Evolutionary conservation across 306 rosid species (phyloP), one percentile per base, ranked within the genome.

Genomic region (Vigna radiata): DNA sequence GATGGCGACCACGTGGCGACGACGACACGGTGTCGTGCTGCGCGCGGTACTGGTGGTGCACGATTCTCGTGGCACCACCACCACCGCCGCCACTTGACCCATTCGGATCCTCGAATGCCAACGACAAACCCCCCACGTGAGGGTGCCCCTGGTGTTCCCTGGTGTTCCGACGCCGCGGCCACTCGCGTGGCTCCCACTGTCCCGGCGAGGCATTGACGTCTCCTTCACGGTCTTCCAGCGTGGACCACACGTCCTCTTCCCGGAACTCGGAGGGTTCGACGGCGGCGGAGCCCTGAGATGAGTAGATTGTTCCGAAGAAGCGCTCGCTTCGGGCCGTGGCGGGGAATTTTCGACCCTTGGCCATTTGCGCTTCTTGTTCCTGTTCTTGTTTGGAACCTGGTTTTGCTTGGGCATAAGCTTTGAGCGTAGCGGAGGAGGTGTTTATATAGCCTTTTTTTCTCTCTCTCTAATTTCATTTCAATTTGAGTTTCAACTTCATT

Each of bases 221-320:
- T 25, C 19, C 58, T 25, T 77, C 84, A 56, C 64, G 39, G 53
- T 50, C 80, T 3, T 90, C 93, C 7, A 53, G 77, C 63, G 72
- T 49, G 14, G 89, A 85, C 97, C 99, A 95, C 18, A 92, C 80
- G 19, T 95, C 97, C n/a, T 88, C 92, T 75, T 95, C 99, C 27
- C 85, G 82, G 78, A 95, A 80, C 82, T 95, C 99, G 21, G 89
- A 72, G 0, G 84, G 17, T 49, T 85, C 93, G 1, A 69, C n/a
- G 2, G 75, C 14, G n/a, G 29, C 52, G 11, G 90, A 85, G 25
- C 10, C 73, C 3, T 85, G 83, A 54, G 56, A 43, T 53, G 61
- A 48, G 54, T 88, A 84, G 74, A 79, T 49, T 76, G 87, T 83
- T 46, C 96, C 99, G 1, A 96, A 82, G 29, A 83, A 77, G 14